Percentiles rank a stretch among this genome's conserved stretches.
Evolutionary conservation across 208 protist genomes (phyloP).

Genomic region (Naegleria fowleri): DNA sequence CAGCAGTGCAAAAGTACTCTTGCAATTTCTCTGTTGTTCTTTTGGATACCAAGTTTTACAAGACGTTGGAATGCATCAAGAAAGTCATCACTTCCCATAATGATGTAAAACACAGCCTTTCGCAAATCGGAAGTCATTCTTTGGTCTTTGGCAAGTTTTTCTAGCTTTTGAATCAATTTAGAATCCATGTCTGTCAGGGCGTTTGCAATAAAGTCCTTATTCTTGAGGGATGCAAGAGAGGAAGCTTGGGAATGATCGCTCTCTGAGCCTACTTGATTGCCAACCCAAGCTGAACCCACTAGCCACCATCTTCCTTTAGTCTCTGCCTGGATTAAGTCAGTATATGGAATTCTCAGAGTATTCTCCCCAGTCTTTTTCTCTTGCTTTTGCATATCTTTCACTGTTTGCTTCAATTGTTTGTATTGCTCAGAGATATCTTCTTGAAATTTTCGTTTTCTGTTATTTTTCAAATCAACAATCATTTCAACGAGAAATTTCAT

Average conservation of each 20-base stretch:
- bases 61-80: constrained; percentile 20
- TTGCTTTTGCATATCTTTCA: constrained; percentile 17
- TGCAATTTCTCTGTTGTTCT: constrained; percentile 24
- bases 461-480: constrained; percentile 17
- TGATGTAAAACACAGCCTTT: neutral
- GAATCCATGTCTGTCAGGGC: neutral
- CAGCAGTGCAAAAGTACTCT: constrained; percentile 18
- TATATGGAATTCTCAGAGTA: constrained; percentile 10
- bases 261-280: neutral
- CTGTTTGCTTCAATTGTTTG: constrained; percentile 9
- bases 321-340: neutral
- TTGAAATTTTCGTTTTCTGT: neutral
- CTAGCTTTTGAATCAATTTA: neutral
- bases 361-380: neutral
- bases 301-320: constrained; percentile 25
- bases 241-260: neutral
- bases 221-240: neutral
- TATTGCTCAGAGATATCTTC: neutral
- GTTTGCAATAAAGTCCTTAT: neutral
- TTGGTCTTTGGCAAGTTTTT: constrained; percentile 15
- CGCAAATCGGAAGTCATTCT: neutral
- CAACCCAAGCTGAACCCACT: constrained; percentile 17
- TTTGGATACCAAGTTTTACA: neutral
- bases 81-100: constrained; percentile 9
- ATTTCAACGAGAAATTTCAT: neutral